phyloP scores from a whole-genome alignment of 192 early-diverging fungal species.

The Jimgerdemannia lactiflua region DNA sequence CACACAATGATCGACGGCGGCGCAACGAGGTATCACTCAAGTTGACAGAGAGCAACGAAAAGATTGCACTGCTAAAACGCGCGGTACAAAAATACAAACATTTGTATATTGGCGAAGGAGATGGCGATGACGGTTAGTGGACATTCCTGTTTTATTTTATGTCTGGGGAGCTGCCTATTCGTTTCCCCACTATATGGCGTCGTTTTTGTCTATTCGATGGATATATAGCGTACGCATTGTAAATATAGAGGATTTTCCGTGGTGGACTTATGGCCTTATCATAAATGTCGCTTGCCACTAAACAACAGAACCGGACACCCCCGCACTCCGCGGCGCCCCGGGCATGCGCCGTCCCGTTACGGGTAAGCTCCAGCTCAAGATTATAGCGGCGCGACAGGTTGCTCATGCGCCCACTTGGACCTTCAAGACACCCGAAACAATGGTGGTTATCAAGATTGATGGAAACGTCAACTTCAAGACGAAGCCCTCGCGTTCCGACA shows the following conservation, averaged over 20 bases:
- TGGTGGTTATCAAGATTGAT: conserved; percentile 81
- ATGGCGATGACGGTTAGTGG: conserved; percentile 69
- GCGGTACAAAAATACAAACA: conserved; percentile 85
- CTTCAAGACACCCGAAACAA: conserved; percentile 60
- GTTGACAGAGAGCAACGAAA: conserved; percentile 71
- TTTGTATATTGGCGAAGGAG: conserved; percentile 75
- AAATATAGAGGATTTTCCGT: too few relatives aligned
- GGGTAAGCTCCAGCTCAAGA: conserved; percentile 66
- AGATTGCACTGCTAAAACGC: conserved; percentile 66
- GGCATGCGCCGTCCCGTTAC: conserved; percentile 68
- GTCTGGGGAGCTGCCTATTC: too few relatives aligned
- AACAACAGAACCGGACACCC: conserved; percentile 34
- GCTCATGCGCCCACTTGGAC: conserved; percentile 56
- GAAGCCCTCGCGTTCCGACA: conserved; percentile 59
- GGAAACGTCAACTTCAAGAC: conserved; percentile 76
- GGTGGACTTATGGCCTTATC: background rate
- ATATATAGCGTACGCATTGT: too few relatives aligned
- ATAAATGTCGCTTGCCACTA: background rate
- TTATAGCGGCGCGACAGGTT: conserved; percentile 58
- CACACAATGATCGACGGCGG: conserved; percentile 48
- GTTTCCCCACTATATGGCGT: too few relatives aligned
- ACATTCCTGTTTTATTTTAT: too few relatives aligned
- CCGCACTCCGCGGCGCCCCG: conserved; percentile 46
- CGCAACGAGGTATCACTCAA: conserved; percentile 51
- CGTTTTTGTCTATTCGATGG: too few relatives aligned